Base-by-base conservation (phyloP, 176 grass and related monocot species). In the Lolium perenne region DNA sequence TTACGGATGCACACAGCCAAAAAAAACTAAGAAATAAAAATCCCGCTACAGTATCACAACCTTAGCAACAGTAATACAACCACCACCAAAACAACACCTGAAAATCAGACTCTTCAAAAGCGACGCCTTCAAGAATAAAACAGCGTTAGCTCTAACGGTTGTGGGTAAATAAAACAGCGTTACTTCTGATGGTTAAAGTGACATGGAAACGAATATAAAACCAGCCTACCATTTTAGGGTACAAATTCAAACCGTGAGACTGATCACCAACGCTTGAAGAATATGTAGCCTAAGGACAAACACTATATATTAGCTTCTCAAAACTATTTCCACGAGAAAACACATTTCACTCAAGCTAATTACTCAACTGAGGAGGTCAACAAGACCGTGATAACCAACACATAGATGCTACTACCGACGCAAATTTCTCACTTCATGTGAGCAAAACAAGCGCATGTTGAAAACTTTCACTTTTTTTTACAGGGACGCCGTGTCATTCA, bases 301-400 rank as follows among this genome's bases (percentile, higher is more conserved):
- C 20, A 80, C 75, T 85, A 74, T 84, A 74, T 49, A 78, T 85
- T 18, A 80, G 40, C 67, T 58, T 89, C 87, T 85, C 74, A 80
- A 32, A 43, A 54, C 85, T 80, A 91, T 75, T 67, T 58, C 59
- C 83, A 87, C 47, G 60, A 64, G 55, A 29, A 60, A 77, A 71
- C 55, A 10, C 23, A 67, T 69, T 78, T n/a, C 55, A 66, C 58
- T 74, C 46, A 10, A 83, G 20, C 57, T 79, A 82, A 57, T 80
- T 83, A 67, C 9, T 77, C 29, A 47, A 55, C 2, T 35, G 65
- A 71, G 15, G 12, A 50, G 45, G 88, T 72, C 65, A 55, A 82
- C 73, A 53, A 46, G 73, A 90, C 54, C 61, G 4, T 56, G 75
- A 50, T 13, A 87, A 66, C 55, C 55, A 77, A 73, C 54, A 61